Conservation (phyloP, 2,329 filamentous ascomycete species). For the Hymenoscyphus scutula region DNA sequence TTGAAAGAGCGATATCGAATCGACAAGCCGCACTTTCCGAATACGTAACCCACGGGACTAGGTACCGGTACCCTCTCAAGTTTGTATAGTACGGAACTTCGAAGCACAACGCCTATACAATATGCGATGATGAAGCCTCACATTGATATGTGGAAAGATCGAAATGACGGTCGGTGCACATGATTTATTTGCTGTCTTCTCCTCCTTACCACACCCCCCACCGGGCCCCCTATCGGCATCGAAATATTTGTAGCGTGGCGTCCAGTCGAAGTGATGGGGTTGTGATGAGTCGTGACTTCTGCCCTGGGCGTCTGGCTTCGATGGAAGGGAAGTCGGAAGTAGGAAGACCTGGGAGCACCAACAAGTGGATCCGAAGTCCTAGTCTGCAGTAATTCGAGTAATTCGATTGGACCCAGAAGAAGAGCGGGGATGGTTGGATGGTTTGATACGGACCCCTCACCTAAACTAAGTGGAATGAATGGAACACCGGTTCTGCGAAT, state of each 20-base stretch:
- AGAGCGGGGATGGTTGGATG: neutral
- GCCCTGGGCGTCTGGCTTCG: neutral
- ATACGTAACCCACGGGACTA: neutral
- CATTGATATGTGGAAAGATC: too few species aligned
- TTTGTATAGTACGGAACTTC: too few species aligned
- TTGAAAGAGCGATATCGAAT: neutral
- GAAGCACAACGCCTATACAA: neutral
- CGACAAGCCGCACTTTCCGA: neutral
- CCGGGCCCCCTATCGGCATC: neutral
- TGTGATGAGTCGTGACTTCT: slow-evolving; percentile 1
- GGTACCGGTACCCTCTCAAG: neutral
- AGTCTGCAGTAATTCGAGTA: neutral
- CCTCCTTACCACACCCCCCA: too few species aligned
- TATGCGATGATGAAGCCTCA: neutral
- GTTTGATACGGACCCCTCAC: neutral
- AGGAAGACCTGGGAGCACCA: neutral
- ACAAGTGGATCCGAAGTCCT: neutral
- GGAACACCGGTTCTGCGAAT: neutral
- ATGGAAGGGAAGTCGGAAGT: too few species aligned
- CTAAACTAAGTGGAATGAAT: too few species aligned
- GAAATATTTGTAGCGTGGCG: neutral
- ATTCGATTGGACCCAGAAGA: slow-evolving; percentile 2
- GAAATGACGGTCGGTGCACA: too few species aligned
- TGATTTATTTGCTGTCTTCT: neutral
- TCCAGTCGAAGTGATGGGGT: neutral